Evolutionary conservation across 2,329 filamentous ascomycete genomes (phyloP).

Genomic region (Epichloe gansuensis): DNA sequence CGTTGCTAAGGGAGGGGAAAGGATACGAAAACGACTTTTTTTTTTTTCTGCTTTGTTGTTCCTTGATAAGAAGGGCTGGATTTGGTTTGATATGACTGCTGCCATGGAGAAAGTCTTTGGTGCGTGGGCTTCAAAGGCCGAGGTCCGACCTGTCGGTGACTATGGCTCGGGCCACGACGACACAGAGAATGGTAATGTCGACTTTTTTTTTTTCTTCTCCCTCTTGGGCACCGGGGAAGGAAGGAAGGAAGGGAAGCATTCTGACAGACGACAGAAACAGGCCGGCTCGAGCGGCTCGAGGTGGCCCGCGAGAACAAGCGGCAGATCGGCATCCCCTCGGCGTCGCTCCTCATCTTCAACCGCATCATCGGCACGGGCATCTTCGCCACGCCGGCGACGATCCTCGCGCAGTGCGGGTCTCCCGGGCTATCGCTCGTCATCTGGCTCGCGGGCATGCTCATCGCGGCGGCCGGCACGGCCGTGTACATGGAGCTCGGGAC

Average conservation of each 20-base stretch:
- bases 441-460: slow-evolving; percentile 49
- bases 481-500: slow-evolving; percentile 56
- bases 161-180: slow-evolving; percentile 2
- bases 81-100: not conserved
- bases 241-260: no score
- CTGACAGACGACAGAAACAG: not conserved
- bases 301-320: slow-evolving; percentile 34
- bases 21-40: not conserved
- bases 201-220: not conserved
- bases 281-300: slow-evolving; percentile 12
- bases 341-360: slow-evolving; percentile 49
- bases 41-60: not conserved
- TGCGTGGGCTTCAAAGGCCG: slow-evolving; percentile 1
- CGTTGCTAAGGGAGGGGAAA: no score
- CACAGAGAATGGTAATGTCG: slow-evolving; percentile 1
- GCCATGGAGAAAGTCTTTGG: not conserved
- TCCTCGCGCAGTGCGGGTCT: slow-evolving; percentile 43
- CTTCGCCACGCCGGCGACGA: slow-evolving; percentile 48
- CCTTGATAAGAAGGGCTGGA: not conserved
- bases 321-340: slow-evolving; percentile 42
- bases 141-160: slow-evolving; percentile 3
- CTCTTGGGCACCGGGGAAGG: not conserved
- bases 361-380: slow-evolving; percentile 55
- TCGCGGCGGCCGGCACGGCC: slow-evolving; percentile 48
- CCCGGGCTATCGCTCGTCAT: slow-evolving; percentile 50